These are phyloP conservation scores for Yamadazyma akitaensis DNA, from an alignment of 805 yeast genomes.

Conservation along the genomic window DNA sequence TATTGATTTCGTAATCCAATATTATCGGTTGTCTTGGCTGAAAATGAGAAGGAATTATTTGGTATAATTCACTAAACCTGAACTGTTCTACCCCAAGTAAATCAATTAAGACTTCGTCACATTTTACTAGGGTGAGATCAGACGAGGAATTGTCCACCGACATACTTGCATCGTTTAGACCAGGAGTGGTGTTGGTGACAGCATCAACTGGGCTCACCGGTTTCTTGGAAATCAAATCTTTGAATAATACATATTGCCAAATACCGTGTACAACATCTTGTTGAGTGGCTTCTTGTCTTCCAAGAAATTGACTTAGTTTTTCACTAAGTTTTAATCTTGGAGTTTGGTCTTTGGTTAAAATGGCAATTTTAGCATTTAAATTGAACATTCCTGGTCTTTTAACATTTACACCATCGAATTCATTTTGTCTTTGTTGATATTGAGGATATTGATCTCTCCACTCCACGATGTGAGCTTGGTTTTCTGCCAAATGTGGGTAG, in stretches of 20 bases:
- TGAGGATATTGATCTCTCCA: slow-evolving; percentile 70
- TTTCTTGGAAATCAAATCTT: slow-evolving; percentile 46
- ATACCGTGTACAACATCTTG: slow-evolving; percentile 77
- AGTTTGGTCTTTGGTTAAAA: slow-evolving; percentile 72
- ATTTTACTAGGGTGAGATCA: slow-evolving; percentile 32
- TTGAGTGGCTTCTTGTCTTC: slow-evolving; percentile 75
- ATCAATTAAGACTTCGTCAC: slow-evolving; percentile 45
- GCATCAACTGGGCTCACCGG: slow-evolving; percentile 36
- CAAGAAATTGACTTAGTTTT: slow-evolving; percentile 65
- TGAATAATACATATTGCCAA: slow-evolving; percentile 76
- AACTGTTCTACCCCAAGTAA: slow-evolving; percentile 52
- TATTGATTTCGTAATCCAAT: slow-evolving; percentile 70
- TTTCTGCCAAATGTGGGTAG: slow-evolving; percentile 31
- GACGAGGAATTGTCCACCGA: slow-evolving; percentile 20
- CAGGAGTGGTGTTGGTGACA: slow-evolving; percentile 26
- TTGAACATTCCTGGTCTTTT: slow-evolving; percentile 65
- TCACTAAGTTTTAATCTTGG: slow-evolving; percentile 62
- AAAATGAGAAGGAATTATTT: slow-evolving; percentile 62
- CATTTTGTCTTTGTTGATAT: slow-evolving; percentile 13
- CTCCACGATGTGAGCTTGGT: slow-evolving; percentile 56
- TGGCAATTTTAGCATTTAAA: slow-evolving; percentile 64
- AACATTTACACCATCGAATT: slow-evolving; percentile 86
- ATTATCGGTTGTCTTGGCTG: slow-evolving; percentile 80
- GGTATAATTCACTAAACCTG: slow-evolving; percentile 69
- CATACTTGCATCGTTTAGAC: slow-evolving; percentile 15